phyloP scores from a whole-genome alignment of 495 filamentous ascomycete genomes.

The Penicillium nucicola region DNA sequence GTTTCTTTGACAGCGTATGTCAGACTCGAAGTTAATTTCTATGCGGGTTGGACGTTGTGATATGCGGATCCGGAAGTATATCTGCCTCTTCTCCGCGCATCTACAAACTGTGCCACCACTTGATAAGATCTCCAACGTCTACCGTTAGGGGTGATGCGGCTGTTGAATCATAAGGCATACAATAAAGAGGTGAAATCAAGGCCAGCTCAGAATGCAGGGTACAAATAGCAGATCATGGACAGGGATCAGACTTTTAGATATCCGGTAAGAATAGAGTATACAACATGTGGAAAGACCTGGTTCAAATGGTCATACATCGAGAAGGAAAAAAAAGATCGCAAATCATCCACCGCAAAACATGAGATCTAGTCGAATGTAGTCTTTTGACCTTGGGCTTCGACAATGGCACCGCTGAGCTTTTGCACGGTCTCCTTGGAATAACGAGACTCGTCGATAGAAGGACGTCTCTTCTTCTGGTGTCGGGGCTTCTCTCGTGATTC shows the following conservation, averaged over 20 bases:
- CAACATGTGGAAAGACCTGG: background rate
- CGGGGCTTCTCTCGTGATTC: constrained; percentile 25
- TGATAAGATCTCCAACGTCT: background rate
- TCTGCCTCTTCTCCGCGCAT: background rate
- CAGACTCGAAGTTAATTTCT: background rate
- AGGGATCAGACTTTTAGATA: background rate
- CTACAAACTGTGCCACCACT: constrained; percentile 3
- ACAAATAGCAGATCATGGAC: background rate
- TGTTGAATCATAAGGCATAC: background rate
- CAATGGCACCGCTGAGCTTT: constrained; percentile 71
- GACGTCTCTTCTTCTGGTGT: constrained; percentile 20
- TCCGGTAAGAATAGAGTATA: constrained; percentile 1
- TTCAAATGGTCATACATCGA: background rate
- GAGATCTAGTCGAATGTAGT: constrained; percentile 67
- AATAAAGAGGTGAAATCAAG: background rate
- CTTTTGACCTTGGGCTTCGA: constrained; percentile 79
- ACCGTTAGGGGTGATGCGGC: too few relatives aligned
- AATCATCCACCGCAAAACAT: background rate
- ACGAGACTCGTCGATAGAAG: constrained; percentile 34
- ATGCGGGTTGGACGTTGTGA: constrained; percentile 3
- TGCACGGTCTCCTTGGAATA: constrained; percentile 45
- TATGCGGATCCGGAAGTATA: constrained; percentile 4
- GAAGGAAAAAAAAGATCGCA: background rate
- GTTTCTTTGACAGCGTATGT: too few relatives aligned
- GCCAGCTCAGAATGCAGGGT: background rate